Percentiles rank a stretch among this genome's conserved stretches.
These are phyloP conservation scores for Melampsora abietis-canadensis DNA, from an alignment of 1,284 basidiomycete genomes.

Conservation along the genomic window DNA sequence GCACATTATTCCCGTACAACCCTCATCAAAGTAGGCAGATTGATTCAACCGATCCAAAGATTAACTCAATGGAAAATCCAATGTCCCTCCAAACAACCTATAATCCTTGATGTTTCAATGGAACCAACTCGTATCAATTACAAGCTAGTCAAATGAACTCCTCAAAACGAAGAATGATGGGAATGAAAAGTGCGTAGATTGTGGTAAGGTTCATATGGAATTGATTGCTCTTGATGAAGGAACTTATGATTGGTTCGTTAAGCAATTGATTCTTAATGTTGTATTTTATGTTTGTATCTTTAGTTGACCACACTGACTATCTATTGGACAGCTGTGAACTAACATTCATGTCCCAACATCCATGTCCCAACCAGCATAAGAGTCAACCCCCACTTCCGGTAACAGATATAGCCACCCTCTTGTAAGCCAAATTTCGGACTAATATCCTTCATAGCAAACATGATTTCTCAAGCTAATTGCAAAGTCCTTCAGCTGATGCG, in stretches of 20 bases:
- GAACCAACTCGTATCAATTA: no score
- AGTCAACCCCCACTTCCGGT: no score
- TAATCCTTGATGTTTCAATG: slow-evolving; percentile 19
- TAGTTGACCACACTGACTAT: no score
- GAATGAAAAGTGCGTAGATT: slow-evolving; percentile 11
- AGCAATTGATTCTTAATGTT: slow-evolving; percentile 21
- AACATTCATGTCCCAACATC: no score
- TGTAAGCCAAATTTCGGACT: no score
- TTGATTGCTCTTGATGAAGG: slow-evolving; percentile 16
- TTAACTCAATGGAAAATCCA: slow-evolving; percentile 25
- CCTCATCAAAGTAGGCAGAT: slow-evolving; percentile 25
- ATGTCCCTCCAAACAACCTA: slow-evolving; percentile 19
- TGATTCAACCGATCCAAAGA: slow-evolving; percentile 8
- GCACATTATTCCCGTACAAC: neutral
- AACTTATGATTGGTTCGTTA: slow-evolving; percentile 13
- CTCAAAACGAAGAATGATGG: neutral
- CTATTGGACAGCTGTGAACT: no score
- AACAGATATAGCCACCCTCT: no score
- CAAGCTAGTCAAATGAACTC: neutral
- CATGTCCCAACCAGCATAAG: no score
- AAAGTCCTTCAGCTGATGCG: no score
- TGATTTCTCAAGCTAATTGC: no score
- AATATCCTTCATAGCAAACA: no score
- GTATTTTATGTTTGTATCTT: no score
- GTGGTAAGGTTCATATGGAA: slow-evolving; percentile 23